These are phyloP conservation scores for Leccinum uliginosum DNA, from an alignment of 768 basidiomycete species.

Conservation along the genomic window DNA sequence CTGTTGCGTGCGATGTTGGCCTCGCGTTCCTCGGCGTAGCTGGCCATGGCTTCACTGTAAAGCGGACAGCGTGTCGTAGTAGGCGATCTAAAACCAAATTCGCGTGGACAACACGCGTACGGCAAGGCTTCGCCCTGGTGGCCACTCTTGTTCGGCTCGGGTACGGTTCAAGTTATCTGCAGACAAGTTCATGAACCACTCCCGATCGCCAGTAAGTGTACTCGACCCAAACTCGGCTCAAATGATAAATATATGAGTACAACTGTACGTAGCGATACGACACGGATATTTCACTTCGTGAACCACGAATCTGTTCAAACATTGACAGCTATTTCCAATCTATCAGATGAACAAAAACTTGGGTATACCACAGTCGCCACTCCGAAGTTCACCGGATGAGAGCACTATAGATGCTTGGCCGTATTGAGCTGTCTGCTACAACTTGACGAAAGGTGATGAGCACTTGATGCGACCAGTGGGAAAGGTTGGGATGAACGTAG, in stretches of 20 bases:
- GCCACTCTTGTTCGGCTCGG: background rate
- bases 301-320: background rate
- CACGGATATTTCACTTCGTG: background rate
- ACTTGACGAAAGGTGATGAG: constrained; percentile 6
- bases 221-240: background rate
- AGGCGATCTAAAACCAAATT: background rate
- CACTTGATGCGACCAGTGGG: background rate
- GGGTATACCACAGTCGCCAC: constrained; percentile 17
- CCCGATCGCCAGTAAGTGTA: too few species aligned
- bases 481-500: background rate
- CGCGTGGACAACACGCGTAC: background rate
- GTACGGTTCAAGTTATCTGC: background rate
- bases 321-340: background rate
- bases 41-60: constrained; percentile 8
- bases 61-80: background rate
- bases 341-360: constrained; percentile 7
- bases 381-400: background rate
- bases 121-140: background rate
- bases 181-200: background rate
- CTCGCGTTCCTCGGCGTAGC: constrained; percentile 32
- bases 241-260: background rate
- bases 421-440: constrained; percentile 9
- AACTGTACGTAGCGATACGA: constrained; percentile 1
- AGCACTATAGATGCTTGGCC: constrained; percentile 8
- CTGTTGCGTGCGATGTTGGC: constrained; percentile 42